Evolutionary conservation across 176 grass and related monocot species (phyloP), one percentile per base, ranked within the genome.

Genomic region (Coix lacrymajobi): DNA sequence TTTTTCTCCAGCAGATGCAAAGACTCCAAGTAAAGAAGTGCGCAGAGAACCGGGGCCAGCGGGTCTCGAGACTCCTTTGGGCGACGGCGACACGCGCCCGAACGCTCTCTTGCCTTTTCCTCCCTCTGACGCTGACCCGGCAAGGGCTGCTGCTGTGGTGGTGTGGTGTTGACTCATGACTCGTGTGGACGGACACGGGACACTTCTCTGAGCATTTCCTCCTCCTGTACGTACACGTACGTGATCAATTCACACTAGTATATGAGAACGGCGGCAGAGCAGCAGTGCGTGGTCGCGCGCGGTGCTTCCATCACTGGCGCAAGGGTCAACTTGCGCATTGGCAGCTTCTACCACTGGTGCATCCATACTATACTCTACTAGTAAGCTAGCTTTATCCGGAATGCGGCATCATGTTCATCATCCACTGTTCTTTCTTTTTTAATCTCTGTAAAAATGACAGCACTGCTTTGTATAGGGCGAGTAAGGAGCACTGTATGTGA

Each of bases 101-200:
- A 12, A 32, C 14, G 26, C n/a, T n/a, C n/a, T n/a, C n/a, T n/a
- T n/a, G n/a, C n/a, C n/a, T 58, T 39, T 8, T 9, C 38, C 38
- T 61, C 63, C 40, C 54, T 14, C 41, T n/a, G 67, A 10, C 38
- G 72, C 51, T 69, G 72, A n/a, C 33, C 45, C 19, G 0, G 49
- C 51, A 3, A n/a, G n/a, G n/a, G 19, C 36, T 63, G 13, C 38
- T 39, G 22, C 54, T 58, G n/a, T n/a, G n/a, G n/a, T n/a, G n/a
- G n/a, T 43, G 16, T 30, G 30, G 65, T 78, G 64, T 80, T 89
- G 70, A 85, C 82, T 85, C 63, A 26, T 89, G 70, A 85, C 82
- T 85, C 63, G 33, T 60, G 63, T 19, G 68, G 62, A 71, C 69
- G n/a, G n/a, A n/a, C n/a, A n/a, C n/a, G n/a, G n/a, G n/a, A 46